These are phyloP conservation scores for Tremellales sp. DNA, from an alignment of 1,284 basidiomycete species.

Conservation along the genomic window DNA sequence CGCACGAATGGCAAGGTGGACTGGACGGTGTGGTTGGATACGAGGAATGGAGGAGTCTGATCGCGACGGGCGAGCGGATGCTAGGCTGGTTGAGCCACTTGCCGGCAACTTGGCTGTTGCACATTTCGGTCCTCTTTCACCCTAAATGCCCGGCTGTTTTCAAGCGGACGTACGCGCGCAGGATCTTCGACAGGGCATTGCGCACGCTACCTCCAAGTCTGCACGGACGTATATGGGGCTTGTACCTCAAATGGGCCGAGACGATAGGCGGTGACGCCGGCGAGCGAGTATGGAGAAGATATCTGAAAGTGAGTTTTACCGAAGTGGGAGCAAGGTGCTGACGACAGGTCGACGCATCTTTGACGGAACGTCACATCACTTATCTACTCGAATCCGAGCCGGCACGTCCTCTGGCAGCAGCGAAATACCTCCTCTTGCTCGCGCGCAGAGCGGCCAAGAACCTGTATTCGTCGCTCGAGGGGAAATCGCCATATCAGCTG, in stretches of 20 bases:
- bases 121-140: conserved; percentile 84
- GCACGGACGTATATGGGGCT: conserved; percentile 90
- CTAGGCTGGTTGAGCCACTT: conserved; percentile 84
- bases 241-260: conserved; percentile 94
- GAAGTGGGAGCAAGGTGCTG: not conserved
- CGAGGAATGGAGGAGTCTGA: conserved; percentile 88
- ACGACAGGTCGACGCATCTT: conserved; percentile 63
- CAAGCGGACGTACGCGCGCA: conserved; percentile 82
- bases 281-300: conserved; percentile 83
- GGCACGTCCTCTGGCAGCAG: conserved; percentile 86
- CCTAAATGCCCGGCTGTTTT: conserved; percentile 80
- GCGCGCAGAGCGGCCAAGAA: conserved; percentile 79
- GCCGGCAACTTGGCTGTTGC: conserved; percentile 90
- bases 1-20: conserved; percentile 77
- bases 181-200: conserved; percentile 90
- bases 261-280: conserved; percentile 75
- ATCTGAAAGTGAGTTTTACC: conserved; percentile 57
- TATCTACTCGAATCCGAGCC: conserved; percentile 66
- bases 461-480: conserved; percentile 81
- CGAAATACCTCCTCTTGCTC: conserved; percentile 79
- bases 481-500: conserved; percentile 92
- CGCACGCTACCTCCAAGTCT: conserved; percentile 89
- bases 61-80: conserved; percentile 85
- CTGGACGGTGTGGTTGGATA: conserved; percentile 84
- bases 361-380: conserved; percentile 79